Conservation (phyloP, 2,329 filamentous ascomycete species). For the Dendryphion nanum region DNA sequence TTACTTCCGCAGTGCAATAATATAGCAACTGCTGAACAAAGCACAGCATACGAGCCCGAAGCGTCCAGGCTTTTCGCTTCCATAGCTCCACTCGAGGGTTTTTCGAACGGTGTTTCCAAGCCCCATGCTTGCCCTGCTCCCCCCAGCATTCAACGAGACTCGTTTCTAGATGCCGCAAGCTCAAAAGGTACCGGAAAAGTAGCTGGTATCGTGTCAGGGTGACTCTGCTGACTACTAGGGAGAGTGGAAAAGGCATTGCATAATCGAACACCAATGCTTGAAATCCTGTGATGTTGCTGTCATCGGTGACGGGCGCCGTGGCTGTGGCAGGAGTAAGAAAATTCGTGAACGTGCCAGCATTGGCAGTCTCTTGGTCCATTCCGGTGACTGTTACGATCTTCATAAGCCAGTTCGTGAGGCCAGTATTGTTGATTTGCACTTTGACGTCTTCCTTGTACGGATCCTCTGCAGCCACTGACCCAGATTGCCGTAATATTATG, state of each 20-base stretch:
- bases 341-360: constrained; percentile 60
- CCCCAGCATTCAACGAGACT: constrained; percentile 87
- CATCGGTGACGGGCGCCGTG: constrained; percentile 61
- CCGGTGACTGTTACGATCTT: constrained; percentile 95
- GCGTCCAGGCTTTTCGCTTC: constrained; percentile 89
- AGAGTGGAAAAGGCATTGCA: constrained; percentile 89
- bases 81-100: constrained; percentile 77
- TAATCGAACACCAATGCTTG: constrained; percentile 95
- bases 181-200: constrained; percentile 90
- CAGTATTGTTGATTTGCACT: constrained; percentile 93
- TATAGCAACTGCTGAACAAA: constrained; percentile 97
- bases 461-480: constrained; percentile 88
- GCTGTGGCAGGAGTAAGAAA: constrained; percentile 70
- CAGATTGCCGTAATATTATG: constrained; percentile 91
- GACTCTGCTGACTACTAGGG: constrained; percentile 91
- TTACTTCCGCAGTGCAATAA: constrained; percentile 95
- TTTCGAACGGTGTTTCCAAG: constrained; percentile 79
- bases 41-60: constrained; percentile 90
- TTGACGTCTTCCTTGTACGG: constrained; percentile 99
- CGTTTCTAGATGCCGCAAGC: constrained; percentile 83
- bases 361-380: constrained; percentile 75
- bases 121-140: constrained; percentile 75
- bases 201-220: constrained; percentile 97
- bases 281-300: constrained; percentile 85
- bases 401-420: constrained; percentile 90